These are phyloP conservation scores for Fraxinus baroniana DNA, from an alignment of 305 asterid species.

Conservation along the genomic window DNA sequence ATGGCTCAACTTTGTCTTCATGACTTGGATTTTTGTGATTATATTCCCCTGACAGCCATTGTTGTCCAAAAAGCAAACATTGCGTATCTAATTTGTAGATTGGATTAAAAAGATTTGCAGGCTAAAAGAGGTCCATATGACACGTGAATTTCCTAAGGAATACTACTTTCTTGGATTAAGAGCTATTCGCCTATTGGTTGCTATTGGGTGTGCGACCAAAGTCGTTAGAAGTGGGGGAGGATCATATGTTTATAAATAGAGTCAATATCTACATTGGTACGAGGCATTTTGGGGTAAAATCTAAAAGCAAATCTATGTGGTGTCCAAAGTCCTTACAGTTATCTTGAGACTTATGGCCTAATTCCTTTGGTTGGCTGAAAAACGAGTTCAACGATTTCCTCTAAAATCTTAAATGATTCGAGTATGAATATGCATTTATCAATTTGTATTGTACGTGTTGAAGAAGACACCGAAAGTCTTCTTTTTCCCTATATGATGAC, in stretches of 20 bases:
- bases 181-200: conserved; percentile 20
- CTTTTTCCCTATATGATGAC: conserved; percentile 27
- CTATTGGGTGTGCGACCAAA: too few species aligned
- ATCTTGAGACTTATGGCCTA: conserved; percentile 40
- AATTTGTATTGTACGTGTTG: background rate
- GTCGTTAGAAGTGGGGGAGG: too few species aligned
- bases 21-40: conserved; percentile 26
- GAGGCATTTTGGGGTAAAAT: too few species aligned
- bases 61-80: conserved; percentile 36
- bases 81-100: conserved; percentile 55
- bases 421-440: background rate
- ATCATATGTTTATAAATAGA: too few species aligned
- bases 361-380: conserved; percentile 1
- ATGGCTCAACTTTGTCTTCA: conserved; percentile 15
- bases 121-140: conserved; percentile 46
- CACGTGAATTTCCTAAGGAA: conserved; percentile 49
- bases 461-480: conserved; percentile 16
- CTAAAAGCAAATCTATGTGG: too few species aligned
- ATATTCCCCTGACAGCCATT: conserved; percentile 24
- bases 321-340: background rate
- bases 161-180: conserved; percentile 16
- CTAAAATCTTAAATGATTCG: background rate
- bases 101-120: conserved; percentile 49
- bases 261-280: too few species aligned
- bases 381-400: background rate